A percentile compares a stretch with the other conserved stretches of the same genome.
Conservation (phyloP, 129 eudicot genomes). For the Heracleum sosnowskyi region DNA sequence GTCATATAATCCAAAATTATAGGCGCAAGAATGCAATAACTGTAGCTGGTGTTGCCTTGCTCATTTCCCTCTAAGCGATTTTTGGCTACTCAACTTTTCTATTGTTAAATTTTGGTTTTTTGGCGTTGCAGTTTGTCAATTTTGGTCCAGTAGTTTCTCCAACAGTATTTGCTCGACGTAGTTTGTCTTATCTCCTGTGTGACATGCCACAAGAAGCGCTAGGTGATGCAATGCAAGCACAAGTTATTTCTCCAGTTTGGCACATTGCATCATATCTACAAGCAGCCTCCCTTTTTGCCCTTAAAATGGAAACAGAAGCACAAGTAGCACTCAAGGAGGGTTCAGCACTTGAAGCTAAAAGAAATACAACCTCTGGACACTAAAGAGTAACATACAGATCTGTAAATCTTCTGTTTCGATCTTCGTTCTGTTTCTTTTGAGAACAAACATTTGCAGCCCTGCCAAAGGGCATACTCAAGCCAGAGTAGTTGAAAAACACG, state of each 20-base stretch:
- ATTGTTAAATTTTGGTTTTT: not conserved
- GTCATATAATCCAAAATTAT: not conserved
- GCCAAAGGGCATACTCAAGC: not conserved
- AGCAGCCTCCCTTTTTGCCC: slow-evolving; percentile 52
- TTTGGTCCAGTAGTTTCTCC: slow-evolving; percentile 69
- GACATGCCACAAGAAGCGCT: slow-evolving; percentile 69
- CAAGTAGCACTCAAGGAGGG: slow-evolving; percentile 55
- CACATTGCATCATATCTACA: slow-evolving; percentile 61
- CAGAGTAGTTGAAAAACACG: not conserved
- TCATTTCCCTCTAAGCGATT: not conserved
- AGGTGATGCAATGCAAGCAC: slow-evolving; percentile 82
- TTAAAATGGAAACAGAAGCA: slow-evolving; percentile 60
- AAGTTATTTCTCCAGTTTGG: slow-evolving; percentile 64
- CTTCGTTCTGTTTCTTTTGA: not conserved
- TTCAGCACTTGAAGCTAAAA: slow-evolving; percentile 60
- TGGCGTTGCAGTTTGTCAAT: slow-evolving; percentile 46
- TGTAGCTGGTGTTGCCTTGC: not conserved
- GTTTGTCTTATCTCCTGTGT: slow-evolving; percentile 58
- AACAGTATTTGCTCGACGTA: slow-evolving; percentile 63
- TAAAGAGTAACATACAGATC: slow-evolving; percentile 14
- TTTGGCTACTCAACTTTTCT: not conserved
- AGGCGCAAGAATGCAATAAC: not conserved
- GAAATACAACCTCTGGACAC: slow-evolving; percentile 15
- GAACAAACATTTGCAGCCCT: not conserved
- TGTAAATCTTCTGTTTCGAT: slow-evolving; percentile 20